Evolutionary conservation across 495 filamentous ascomycete species (phyloP).

Genomic region (Lasiosphaeria miniovina): DNA sequence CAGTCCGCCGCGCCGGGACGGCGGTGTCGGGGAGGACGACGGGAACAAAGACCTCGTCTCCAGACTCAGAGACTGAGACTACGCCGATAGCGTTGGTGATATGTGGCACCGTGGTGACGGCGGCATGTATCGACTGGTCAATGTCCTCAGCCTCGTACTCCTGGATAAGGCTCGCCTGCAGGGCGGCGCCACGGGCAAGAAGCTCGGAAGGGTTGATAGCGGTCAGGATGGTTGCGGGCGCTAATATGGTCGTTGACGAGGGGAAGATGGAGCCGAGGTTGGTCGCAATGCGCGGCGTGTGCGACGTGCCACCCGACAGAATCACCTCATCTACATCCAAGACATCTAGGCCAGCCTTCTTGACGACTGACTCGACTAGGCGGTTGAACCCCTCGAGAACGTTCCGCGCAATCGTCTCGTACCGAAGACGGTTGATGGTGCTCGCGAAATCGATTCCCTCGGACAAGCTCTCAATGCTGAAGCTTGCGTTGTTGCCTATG

Average conservation of each 20-base stretch:
- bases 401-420: constrained; percentile 82
- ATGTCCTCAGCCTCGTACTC: constrained; percentile 93
- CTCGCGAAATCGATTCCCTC: constrained; percentile 88
- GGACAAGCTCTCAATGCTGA: constrained; percentile 84
- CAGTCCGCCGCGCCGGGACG: constrained; percentile 79
- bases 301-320: constrained; percentile 85
- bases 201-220: constrained; percentile 94
- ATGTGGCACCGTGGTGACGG: constrained; percentile 91
- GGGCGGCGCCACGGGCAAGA: constrained; percentile 82
- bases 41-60: constrained; percentile 66
- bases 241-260: constrained; percentile 69
- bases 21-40: constrained; percentile 83
- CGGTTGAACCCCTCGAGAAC: constrained; percentile 83
- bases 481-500: constrained; percentile 78
- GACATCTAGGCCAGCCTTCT: constrained; percentile 89
- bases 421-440: constrained; percentile 88
- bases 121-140: constrained; percentile 90
- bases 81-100: constrained; percentile 85
- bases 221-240: constrained; percentile 69
- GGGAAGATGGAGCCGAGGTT: constrained; percentile 78
- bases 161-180: constrained; percentile 88
- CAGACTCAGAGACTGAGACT: constrained; percentile 61
- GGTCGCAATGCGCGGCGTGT: constrained; percentile 87
- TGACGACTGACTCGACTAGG: constrained; percentile 76
- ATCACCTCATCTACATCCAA: constrained; percentile 95